A percentile compares a stretch with the other conserved stretches of the same genome.
Conservation (phyloP, 2,329 filamentous ascomycete species). For the Trichophyton equinum region DNA sequence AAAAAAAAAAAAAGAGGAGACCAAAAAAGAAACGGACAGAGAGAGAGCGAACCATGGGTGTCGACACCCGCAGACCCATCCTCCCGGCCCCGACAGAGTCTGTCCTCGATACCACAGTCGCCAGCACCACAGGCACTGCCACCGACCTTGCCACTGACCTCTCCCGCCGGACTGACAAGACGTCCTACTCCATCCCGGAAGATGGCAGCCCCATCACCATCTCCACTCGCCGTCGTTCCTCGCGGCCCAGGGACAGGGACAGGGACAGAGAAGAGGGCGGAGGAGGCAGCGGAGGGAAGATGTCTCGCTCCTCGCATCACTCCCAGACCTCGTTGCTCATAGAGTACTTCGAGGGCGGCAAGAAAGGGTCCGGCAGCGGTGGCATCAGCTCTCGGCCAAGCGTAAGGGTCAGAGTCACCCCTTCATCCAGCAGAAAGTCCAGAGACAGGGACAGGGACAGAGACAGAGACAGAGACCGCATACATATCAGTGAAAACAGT, state of each 20-base stretch:
- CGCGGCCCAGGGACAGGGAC: conserved; percentile 43
- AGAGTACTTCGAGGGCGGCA: conserved; percentile 84
- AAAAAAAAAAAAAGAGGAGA: background rate
- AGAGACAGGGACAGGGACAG: conserved; percentile 22
- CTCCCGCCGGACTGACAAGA: conserved; percentile 39
- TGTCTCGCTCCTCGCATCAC: conserved; percentile 40
- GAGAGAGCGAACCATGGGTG: conserved; percentile 30
- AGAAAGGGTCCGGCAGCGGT: conserved; percentile 38
- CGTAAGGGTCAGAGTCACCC: conserved; percentile 68
- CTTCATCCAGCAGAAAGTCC: conserved; percentile 50
- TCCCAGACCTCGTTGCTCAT: conserved; percentile 88
- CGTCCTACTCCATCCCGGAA: conserved; percentile 40
- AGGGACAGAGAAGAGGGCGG: too few relatives aligned
- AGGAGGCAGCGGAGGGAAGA: conserved; percentile 30
- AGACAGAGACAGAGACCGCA: conserved; percentile 49
- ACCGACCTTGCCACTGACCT: conserved; percentile 40
- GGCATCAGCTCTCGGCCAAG: conserved; percentile 59
- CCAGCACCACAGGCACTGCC: conserved; percentile 31
- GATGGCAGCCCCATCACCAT: conserved; percentile 74
- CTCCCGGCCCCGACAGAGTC: conserved; percentile 41
- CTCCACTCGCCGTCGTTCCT: conserved; percentile 44
- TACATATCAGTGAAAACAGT: conserved; percentile 75
- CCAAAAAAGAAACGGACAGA: background rate
- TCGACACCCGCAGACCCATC: conserved; percentile 37
- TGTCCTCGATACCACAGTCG: conserved; percentile 31